These are phyloP conservation scores for Mycena vitilis DNA, from an alignment of 768 basidiomycete genomes.

Conservation along the genomic window DNA sequence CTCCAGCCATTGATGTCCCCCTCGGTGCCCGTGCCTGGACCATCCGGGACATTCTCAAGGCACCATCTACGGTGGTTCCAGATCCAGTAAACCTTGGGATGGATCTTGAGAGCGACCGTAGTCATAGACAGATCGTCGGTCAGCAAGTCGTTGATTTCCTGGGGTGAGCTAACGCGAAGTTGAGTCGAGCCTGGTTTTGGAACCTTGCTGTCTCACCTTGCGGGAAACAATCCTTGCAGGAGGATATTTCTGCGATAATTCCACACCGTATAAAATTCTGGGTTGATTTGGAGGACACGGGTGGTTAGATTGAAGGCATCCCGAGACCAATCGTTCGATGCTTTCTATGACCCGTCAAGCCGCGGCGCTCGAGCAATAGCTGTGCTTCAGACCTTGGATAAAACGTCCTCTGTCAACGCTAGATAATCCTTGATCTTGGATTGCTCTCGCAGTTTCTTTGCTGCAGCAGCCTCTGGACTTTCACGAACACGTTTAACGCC, in stretches of 20 bases:
- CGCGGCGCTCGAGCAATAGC: constrained; percentile 27
- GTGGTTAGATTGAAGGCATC: constrained; percentile 87
- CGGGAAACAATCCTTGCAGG: constrained; percentile 74
- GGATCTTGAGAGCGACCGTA: constrained; percentile 78
- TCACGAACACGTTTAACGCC: constrained; percentile 73
- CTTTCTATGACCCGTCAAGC: constrained; percentile 64
- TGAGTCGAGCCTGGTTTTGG: constrained; percentile 2
- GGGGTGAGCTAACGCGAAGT: constrained; percentile 60
- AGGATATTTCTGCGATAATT: constrained; percentile 91
- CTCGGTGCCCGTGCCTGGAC: constrained; percentile 63
- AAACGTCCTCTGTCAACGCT: constrained; percentile 69
- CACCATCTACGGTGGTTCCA: constrained; percentile 99
- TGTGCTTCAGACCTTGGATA: constrained; percentile 65
- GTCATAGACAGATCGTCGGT: constrained; percentile 84
- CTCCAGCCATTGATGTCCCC: constrained; percentile 74
- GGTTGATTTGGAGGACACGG: constrained; percentile 82
- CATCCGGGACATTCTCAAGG: constrained; percentile 84
- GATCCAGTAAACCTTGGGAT: constrained; percentile 98
- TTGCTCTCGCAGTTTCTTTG: constrained; percentile 75
- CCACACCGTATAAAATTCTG: constrained; percentile 97
- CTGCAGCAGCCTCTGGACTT: constrained; percentile 70
- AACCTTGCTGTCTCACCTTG: constrained; percentile 57
- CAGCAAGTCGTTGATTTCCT: constrained; percentile 72
- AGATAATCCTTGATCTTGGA: constrained; percentile 84
- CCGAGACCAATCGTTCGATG: constrained; percentile 69